Evolutionary conservation across 345 rosid species (phyloP).

Genomic region (Isatis tinctoria): DNA sequence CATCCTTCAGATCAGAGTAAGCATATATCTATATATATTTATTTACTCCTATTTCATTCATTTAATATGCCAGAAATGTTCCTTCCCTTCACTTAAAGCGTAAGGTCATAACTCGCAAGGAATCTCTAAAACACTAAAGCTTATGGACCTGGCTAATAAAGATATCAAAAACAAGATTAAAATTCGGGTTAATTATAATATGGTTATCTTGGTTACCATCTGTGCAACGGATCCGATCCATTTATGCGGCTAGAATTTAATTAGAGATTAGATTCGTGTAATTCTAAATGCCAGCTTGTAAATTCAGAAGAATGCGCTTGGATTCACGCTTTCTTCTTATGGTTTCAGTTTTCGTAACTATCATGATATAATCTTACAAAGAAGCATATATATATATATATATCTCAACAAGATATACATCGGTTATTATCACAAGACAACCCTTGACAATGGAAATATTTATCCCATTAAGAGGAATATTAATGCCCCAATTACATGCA

Average conservation of each 20-base stretch:
- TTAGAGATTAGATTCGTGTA: slow-evolving; percentile 20
- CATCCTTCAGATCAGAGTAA: not conserved
- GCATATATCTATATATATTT: not conserved
- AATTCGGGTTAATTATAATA: slow-evolving; percentile 23
- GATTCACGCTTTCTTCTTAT: not conserved
- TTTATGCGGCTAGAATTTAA: slow-evolving; percentile 4
- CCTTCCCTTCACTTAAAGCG: not conserved
- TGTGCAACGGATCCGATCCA: slow-evolving; percentile 22
- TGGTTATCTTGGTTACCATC: slow-evolving; percentile 20
- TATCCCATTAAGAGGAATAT: not conserved
- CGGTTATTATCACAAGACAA: not conserved
- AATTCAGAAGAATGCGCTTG: slow-evolving; percentile 2
- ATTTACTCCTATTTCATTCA: not conserved
- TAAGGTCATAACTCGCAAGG: slow-evolving; percentile 12
- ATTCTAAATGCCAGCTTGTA: slow-evolving; percentile 5
- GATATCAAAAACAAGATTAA: not conserved
- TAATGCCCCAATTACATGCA: not conserved
- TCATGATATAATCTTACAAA: not conserved
- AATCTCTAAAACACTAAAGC: slow-evolving; percentile 16
- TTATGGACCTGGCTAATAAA: slow-evolving; percentile 14
- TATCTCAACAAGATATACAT: not conserved
- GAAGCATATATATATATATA: too few species aligned
- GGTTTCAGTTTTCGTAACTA: not conserved
- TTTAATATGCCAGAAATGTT: not conserved
- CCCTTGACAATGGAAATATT: too few species aligned